These are phyloP conservation scores for Eleusine coracana DNA, from an alignment of 176 grass and related monocot species.

Conservation along the genomic window DNA sequence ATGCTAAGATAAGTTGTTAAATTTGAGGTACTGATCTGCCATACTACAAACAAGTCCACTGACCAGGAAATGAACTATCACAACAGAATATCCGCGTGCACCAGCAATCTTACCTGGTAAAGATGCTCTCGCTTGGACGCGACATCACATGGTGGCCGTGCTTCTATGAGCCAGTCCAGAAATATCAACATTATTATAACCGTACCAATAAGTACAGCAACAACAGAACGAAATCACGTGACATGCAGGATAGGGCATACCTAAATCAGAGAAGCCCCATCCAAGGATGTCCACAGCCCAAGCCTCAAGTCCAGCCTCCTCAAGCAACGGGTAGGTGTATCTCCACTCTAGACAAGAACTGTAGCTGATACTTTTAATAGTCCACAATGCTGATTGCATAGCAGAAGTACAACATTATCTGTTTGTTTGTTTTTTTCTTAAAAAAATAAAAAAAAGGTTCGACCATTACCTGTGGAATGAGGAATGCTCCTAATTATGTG, in stretches of 20 bases:
- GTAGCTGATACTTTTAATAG: slow-evolving; percentile 47
- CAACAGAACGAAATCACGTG: background rate
- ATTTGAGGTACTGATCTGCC: background rate
- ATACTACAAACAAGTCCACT: background rate
- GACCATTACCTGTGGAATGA: background rate
- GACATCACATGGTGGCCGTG: slow-evolving; percentile 69
- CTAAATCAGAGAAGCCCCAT: slow-evolving; percentile 96
- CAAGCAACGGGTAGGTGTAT: slow-evolving; percentile 83
- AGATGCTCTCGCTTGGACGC: slow-evolving; percentile 82
- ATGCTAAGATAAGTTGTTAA: background rate
- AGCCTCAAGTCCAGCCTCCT: slow-evolving; percentile 78
- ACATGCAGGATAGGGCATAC: slow-evolving; percentile 30
- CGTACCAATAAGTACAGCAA: slow-evolving; percentile 21
- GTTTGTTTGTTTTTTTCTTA: background rate
- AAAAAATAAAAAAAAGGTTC: background rate
- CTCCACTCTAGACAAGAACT: slow-evolving; percentile 99
- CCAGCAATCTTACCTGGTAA: slow-evolving; percentile 60
- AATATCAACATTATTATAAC: slow-evolving; percentile 27
- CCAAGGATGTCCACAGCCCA: slow-evolving; percentile 99
- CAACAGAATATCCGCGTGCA: background rate
- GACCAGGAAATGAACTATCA: slow-evolving; percentile 12
- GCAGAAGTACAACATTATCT: background rate
- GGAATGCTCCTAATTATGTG: background rate
- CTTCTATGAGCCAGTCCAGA: slow-evolving; percentile 44
- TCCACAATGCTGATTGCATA: slow-evolving; percentile 13